phyloP scores from a whole-genome alignment of 306 rosid species.

The Vigna mungo region DNA sequence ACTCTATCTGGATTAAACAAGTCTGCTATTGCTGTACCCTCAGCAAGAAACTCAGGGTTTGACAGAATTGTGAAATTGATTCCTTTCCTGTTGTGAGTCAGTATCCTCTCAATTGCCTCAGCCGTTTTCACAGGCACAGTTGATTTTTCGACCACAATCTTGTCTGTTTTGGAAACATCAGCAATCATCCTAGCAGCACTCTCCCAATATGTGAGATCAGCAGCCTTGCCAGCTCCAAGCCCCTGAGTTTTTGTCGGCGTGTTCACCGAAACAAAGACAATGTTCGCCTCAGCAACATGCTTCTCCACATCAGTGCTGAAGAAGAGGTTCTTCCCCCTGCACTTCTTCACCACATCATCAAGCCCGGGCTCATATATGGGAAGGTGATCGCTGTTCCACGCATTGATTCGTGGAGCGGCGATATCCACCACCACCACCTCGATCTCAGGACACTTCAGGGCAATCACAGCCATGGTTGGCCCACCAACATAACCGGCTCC shows the following conservation, averaged over 20 bases:
- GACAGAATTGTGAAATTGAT: conserved; percentile 89
- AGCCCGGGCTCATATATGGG: conserved; percentile 79
- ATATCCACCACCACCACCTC: conserved; percentile 72
- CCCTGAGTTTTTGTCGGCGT: conserved; percentile 94
- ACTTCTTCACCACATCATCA: conserved; percentile 69
- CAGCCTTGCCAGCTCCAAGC: conserved; percentile 95
- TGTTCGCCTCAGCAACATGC: conserved; percentile 83
- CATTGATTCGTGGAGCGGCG: conserved; percentile 53
- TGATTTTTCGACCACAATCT: conserved; percentile 90
- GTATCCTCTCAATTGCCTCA: conserved; percentile 90
- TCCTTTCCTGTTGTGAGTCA: conserved; percentile 87
- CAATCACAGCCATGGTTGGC: conserved; percentile 96
- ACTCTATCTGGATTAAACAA: conserved; percentile 76
- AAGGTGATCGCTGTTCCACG: conserved; percentile 74
- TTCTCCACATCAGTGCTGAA: conserved; percentile 80
- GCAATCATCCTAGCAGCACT: conserved; percentile 97
- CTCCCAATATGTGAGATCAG: conserved; percentile 95
- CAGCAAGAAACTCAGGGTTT: conserved; percentile 94
- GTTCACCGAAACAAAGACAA: conserved; percentile 90
- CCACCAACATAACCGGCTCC: conserved; percentile 98
- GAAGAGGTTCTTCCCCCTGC: conserved; percentile 70
- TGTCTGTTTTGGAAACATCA: conserved; percentile 84
- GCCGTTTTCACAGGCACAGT: conserved; percentile 97
- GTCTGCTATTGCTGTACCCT: conserved; percentile 87
- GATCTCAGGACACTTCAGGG: conserved; percentile 67